Evolutionary conservation across 2,329 filamentous ascomycete genomes (phyloP).

Genomic region (Colletotrichum sansevieriae): DNA sequence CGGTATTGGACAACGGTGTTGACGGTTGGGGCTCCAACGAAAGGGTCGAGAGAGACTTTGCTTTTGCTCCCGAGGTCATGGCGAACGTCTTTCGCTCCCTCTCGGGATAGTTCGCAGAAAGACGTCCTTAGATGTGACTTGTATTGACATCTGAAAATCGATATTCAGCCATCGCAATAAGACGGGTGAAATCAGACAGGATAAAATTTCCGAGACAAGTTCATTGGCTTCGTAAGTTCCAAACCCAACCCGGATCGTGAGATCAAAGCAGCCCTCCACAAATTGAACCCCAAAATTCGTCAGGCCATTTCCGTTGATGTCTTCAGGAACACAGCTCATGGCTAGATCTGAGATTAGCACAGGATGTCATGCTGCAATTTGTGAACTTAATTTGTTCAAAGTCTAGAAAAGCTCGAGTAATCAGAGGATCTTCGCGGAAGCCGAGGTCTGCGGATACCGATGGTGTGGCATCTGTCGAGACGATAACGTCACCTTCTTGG

Average conservation of each 20-base stretch:
- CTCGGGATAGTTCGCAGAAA: neutral
- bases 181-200: no score
- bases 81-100: slow-evolving; percentile 21
- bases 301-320: neutral
- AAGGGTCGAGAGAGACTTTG: slow-evolving; percentile 28
- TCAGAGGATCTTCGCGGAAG: slow-evolving; percentile 5
- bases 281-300: neutral
- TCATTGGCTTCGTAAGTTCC: neutral
- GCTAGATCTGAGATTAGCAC: neutral
- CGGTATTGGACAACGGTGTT: slow-evolving; percentile 62
- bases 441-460: neutral
- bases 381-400: slow-evolving; percentile 6
- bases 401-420: slow-evolving; percentile 16
- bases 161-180: no score
- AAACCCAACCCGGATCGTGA: slow-evolving; percentile 12
- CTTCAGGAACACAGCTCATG: slow-evolving; percentile 1
- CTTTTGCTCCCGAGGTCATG: slow-evolving; percentile 25
- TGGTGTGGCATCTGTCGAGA: neutral
- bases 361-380: neutral
- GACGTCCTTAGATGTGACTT: no score
- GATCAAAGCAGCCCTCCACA: neutral
- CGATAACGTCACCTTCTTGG: no score
- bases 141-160: no score
- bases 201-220: neutral
- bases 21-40: slow-evolving; percentile 56